Conservation (phyloP, 176 grass and related monocot genomes). For the Aegilops longissima region DNA sequence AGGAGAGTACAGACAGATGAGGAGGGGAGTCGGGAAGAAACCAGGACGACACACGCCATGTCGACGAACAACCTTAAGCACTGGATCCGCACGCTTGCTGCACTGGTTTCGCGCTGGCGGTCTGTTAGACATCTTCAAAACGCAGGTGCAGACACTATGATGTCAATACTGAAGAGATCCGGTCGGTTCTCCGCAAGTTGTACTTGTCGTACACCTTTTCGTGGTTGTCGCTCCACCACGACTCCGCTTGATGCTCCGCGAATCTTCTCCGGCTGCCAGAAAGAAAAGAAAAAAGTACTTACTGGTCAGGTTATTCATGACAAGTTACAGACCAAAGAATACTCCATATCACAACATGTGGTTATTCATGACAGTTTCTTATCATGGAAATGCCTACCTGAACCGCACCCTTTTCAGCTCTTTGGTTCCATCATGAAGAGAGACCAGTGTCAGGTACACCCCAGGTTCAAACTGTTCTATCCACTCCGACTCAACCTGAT, state of each 20-base stretch:
- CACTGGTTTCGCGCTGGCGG: too few relatives aligned
- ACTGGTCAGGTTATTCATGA: background rate
- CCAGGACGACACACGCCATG: background rate
- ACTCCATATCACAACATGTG: background rate
- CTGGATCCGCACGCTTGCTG: too few relatives aligned
- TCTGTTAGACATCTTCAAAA: background rate
- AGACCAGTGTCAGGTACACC: conserved; percentile 81
- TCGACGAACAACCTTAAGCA: too few relatives aligned
- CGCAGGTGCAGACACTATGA: background rate
- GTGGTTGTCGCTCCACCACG: conserved; percentile 89
- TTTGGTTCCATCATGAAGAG: conserved; percentile 80
- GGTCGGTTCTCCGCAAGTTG: conserved; percentile 60
- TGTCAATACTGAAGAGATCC: conserved; percentile 60
- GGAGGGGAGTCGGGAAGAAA: background rate
- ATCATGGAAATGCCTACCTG: conserved; percentile 47
- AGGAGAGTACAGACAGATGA: background rate
- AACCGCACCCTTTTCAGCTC: conserved; percentile 95
- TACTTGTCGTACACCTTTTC: conserved; percentile 94
- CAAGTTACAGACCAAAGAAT: background rate
- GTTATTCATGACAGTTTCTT: background rate
- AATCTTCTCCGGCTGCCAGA: conserved; percentile 81
- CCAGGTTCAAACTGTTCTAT: conserved; percentile 95
- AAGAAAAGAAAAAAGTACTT: background rate
- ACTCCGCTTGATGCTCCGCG: conserved; percentile 81
- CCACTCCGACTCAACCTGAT: conserved; percentile 85